A percentile compares a stretch with the other conserved stretches of the same genome.
These are phyloP conservation scores for Stylonectria norvegica DNA, from an alignment of 2,329 filamentous ascomycete species.

Conservation along the genomic window DNA sequence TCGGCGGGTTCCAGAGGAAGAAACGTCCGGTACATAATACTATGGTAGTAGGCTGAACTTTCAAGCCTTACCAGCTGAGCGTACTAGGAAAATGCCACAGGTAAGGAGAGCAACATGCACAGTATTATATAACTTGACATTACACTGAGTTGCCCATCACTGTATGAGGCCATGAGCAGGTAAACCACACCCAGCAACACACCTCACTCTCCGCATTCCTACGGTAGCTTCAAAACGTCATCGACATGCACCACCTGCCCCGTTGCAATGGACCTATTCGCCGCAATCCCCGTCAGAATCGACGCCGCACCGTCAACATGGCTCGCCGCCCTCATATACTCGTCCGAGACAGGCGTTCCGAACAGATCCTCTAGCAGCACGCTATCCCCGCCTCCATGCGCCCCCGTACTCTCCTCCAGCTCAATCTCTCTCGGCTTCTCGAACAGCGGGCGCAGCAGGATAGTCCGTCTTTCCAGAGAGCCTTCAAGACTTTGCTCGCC, in stretches of 20 bases:
- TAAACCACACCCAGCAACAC: not conserved
- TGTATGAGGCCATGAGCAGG: no score
- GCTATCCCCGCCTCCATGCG: constrained; percentile 58
- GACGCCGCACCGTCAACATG: constrained; percentile 58
- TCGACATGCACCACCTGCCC: constrained; percentile 55
- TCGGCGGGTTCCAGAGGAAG: no score
- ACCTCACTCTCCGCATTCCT: not conserved
- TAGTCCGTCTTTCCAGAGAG: constrained; percentile 46
- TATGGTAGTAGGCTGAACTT: no score
- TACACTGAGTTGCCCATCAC: no score
- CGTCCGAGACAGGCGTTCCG: constrained; percentile 49
- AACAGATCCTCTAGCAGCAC: constrained; percentile 57
- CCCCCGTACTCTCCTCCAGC: constrained; percentile 49
- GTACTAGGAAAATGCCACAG: no score
- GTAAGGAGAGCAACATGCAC: no score
- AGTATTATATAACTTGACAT: no score
- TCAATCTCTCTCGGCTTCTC: constrained; percentile 54
- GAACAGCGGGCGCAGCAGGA: constrained; percentile 52
- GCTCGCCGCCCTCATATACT: constrained; percentile 52
- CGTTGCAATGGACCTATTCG: constrained; percentile 55
- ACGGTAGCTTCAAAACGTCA: constrained; percentile 39
- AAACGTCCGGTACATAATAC: not conserved
- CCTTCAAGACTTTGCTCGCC: constrained; percentile 56
- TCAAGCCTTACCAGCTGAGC: no score
- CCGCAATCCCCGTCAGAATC: constrained; percentile 58